A percentile compares a stretch with the other conserved stretches of the same genome.
Conservation (phyloP, 2,329 filamentous ascomycete genomes). For the Allantophomopsis lycopodina region DNA sequence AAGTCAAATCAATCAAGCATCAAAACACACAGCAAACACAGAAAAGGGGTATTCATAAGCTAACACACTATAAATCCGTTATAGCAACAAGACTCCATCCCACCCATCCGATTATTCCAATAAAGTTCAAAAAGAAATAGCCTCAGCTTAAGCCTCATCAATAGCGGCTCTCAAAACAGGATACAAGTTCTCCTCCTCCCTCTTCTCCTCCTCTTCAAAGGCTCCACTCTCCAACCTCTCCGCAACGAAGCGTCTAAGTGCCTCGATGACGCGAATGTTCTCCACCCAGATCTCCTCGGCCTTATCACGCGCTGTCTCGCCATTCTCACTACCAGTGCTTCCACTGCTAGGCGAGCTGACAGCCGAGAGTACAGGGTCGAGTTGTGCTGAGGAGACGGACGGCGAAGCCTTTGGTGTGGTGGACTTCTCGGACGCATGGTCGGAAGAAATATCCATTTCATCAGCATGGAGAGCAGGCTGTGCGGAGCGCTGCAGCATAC, state of each 20-base stretch:
- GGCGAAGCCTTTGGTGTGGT: constrained; percentile 11
- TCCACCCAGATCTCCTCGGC: constrained; percentile 53
- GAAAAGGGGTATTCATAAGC: too few relatives aligned
- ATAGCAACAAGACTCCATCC: too few relatives aligned
- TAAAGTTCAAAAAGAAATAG: background rate
- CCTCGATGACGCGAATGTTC: constrained; percentile 52
- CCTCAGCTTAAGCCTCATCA: constrained; percentile 1
- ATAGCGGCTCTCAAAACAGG: constrained; percentile 3
- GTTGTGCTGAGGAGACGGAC: constrained; percentile 1
- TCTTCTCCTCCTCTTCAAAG: constrained; percentile 24
- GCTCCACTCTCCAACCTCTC: constrained; percentile 41
- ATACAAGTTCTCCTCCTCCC: constrained; percentile 2
- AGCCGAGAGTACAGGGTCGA: constrained; percentile 18
- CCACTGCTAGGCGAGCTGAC: constrained; percentile 31
- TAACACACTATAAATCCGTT: too few relatives aligned
- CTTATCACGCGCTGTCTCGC: constrained; percentile 36
- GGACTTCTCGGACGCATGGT: constrained; percentile 15
- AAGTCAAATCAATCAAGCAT: too few relatives aligned
- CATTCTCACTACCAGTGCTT: constrained; percentile 27
- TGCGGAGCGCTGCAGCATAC: constrained; percentile 47
- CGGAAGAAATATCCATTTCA: constrained; percentile 14
- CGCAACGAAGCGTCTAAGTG: constrained; percentile 41
- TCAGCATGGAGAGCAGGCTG: constrained; percentile 23
- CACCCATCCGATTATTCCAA: too few relatives aligned
- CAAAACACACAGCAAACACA: too few relatives aligned